A percentile compares a stretch with the other conserved stretches of the same genome.
Conservation (phyloP, 257 asterid species). For the Lycium ferocissimum region DNA sequence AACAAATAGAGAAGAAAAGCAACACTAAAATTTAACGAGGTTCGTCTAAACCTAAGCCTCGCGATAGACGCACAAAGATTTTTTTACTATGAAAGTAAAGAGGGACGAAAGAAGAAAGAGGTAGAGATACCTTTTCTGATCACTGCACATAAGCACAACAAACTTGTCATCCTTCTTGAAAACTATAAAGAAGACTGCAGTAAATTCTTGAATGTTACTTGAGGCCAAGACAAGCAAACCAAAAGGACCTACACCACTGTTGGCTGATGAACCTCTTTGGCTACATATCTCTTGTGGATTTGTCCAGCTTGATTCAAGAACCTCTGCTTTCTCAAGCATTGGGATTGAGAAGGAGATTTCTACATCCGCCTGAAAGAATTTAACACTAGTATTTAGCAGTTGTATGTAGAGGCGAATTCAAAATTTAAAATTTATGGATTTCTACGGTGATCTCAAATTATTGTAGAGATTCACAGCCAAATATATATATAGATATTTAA, state of each 20-base stretch:
- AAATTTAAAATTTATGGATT: no score
- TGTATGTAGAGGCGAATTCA: no score
- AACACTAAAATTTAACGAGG: no score
- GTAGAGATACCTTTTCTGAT: conserved; percentile 53
- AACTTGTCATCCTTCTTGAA: conserved; percentile 35
- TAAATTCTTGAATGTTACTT: conserved; percentile 43
- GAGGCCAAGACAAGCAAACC: conserved; percentile 18
- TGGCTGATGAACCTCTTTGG: conserved; percentile 39
- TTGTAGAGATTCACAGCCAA: no score
- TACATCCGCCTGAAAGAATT: neutral
- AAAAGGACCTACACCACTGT: conserved; percentile 47
- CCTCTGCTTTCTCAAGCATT: conserved; percentile 36
- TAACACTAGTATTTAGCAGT: conserved; percentile 30
- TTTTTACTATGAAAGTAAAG: no score
- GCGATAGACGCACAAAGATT: no score
- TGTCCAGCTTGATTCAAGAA: conserved; percentile 28
- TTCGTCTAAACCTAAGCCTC: no score
- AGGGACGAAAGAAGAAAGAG: neutral
- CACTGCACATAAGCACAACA: conserved; percentile 60
- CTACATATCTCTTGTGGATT: conserved; percentile 49
- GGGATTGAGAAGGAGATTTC: conserved; percentile 9
- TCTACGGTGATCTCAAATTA: no score
- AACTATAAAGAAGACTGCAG: conserved; percentile 52
- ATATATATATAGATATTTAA: no score
- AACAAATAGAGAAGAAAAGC: no score